Conservation (phyloP, 2,329 filamentous ascomycete genomes). For the Aureobasidium vineae region DNA sequence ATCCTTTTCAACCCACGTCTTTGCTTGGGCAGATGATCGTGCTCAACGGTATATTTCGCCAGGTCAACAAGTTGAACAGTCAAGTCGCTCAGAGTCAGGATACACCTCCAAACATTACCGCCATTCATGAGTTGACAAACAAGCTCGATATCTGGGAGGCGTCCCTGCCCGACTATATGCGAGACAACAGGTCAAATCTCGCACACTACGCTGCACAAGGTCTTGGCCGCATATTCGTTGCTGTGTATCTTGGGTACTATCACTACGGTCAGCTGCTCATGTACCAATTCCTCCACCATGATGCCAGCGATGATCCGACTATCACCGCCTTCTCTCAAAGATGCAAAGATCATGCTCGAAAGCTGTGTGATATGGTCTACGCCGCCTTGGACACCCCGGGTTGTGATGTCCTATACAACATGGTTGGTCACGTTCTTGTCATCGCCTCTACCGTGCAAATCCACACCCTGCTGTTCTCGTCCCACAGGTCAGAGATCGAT, state of each 20-base stretch:
- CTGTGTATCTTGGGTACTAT: neutral
- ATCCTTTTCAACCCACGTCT: neutral
- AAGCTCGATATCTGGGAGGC: neutral
- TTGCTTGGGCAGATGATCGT: conserved; percentile 4
- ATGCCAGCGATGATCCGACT: neutral
- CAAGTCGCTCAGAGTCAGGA: neutral
- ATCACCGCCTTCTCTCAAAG: neutral
- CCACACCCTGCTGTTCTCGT: neutral
- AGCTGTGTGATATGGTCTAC: conserved; percentile 1
- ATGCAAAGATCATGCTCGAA: neutral
- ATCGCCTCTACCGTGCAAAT: neutral
- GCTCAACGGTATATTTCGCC: neutral
- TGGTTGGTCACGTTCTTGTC: conserved; percentile 1
- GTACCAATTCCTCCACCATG: conserved; percentile 1
- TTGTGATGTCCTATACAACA: conserved; percentile 1
- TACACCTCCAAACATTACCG: neutral
- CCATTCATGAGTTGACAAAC: neutral
- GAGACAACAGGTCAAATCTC: neutral
- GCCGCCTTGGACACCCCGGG: neutral
- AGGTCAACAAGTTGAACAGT: neutral
- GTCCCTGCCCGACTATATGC: conserved; percentile 1
- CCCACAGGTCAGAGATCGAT: neutral
- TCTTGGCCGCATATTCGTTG: neutral
- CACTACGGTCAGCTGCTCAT: conserved; percentile 3
- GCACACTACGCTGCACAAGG: conserved; percentile 7